A percentile compares a stretch with the other conserved stretches of the same genome.
These are phyloP conservation scores for Cronartium quercuum DNA, from an alignment of 1,284 basidiomycete genomes.

Conservation along the genomic window DNA sequence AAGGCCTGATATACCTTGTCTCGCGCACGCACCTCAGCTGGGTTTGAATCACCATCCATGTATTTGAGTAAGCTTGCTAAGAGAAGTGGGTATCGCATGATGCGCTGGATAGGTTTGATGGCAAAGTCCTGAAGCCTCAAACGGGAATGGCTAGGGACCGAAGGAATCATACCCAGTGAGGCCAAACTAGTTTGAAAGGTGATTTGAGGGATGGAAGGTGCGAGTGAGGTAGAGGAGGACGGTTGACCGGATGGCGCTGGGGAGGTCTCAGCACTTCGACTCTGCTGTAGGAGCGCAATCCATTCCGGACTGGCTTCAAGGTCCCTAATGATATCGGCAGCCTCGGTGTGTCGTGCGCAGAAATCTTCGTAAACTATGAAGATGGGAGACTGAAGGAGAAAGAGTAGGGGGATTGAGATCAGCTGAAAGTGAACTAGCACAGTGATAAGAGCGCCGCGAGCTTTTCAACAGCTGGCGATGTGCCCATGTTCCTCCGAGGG, in stretches of 20 bases:
- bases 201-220: constrained; percentile 15
- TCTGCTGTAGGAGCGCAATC: constrained; percentile 72
- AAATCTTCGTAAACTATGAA: constrained; percentile 74
- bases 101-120: constrained; percentile 47
- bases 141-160: constrained; percentile 10
- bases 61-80: constrained; percentile 44
- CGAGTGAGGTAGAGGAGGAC: constrained; percentile 41
- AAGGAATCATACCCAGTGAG: not conserved
- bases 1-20: constrained; percentile 44
- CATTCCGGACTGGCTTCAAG: constrained; percentile 61
- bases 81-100: constrained; percentile 47
- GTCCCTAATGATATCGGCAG: constrained; percentile 63
- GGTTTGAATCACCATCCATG: not conserved
- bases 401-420: not conserved
- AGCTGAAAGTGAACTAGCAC: not conserved
- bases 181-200: constrained; percentile 13
- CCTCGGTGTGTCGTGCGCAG: constrained; percentile 74
- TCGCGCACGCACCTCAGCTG: constrained; percentile 1
- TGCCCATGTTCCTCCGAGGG: not conserved
- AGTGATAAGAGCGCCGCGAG: no score
- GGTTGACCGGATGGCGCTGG: constrained; percentile 46
- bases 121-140: constrained; percentile 46
- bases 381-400: constrained; percentile 57
- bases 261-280: constrained; percentile 44
- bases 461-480: not conserved